Conservation (phyloP, 2,329 filamentous ascomycete genomes). For the Macroventuria anomochaeta region DNA sequence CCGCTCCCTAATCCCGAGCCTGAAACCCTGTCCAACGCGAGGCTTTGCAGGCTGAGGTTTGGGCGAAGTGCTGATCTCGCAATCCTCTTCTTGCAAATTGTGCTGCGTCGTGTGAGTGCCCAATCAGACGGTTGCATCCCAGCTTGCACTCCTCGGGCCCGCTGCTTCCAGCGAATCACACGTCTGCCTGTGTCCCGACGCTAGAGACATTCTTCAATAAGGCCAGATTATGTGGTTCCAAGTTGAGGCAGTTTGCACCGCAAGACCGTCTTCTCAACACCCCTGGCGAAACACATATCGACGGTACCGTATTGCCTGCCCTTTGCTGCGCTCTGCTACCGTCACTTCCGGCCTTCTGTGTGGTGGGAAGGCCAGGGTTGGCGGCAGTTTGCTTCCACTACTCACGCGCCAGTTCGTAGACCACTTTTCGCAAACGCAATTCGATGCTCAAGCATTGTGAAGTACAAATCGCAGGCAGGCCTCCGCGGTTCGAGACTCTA, state of each 20-base stretch:
- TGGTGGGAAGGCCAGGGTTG: neutral
- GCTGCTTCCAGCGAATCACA: slow-evolving; percentile 36
- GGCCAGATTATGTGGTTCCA: slow-evolving; percentile 41
- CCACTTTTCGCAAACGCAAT: slow-evolving; percentile 24
- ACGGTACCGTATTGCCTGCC: slow-evolving; percentile 24
- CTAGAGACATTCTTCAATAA: slow-evolving; percentile 28
- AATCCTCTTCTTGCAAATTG: slow-evolving; percentile 42
- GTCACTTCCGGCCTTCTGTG: slow-evolving; percentile 14
- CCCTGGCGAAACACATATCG: slow-evolving; percentile 47
- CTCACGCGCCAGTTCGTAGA: slow-evolving; percentile 11
- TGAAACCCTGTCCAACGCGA: slow-evolving; percentile 46
- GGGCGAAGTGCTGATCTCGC: slow-evolving; percentile 41
- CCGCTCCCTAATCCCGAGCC: slow-evolving; percentile 44
- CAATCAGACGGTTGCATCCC: slow-evolving; percentile 37
- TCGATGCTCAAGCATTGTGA: slow-evolving; percentile 20
- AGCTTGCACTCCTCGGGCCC: slow-evolving; percentile 28
- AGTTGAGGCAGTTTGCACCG: slow-evolving; percentile 50
- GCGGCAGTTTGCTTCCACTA: slow-evolving; percentile 27
- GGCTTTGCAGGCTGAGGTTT: slow-evolving; percentile 44
- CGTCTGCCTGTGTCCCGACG: slow-evolving; percentile 21
- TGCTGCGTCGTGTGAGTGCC: slow-evolving; percentile 38
- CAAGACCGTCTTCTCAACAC: slow-evolving; percentile 42
- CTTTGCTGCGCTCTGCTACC: slow-evolving; percentile 20
- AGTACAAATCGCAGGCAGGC: slow-evolving; percentile 11
- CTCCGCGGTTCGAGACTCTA: slow-evolving; percentile 26